phyloP scores from a whole-genome alignment of 441 rosid genomes.

The Corymbia calophylla region DNA sequence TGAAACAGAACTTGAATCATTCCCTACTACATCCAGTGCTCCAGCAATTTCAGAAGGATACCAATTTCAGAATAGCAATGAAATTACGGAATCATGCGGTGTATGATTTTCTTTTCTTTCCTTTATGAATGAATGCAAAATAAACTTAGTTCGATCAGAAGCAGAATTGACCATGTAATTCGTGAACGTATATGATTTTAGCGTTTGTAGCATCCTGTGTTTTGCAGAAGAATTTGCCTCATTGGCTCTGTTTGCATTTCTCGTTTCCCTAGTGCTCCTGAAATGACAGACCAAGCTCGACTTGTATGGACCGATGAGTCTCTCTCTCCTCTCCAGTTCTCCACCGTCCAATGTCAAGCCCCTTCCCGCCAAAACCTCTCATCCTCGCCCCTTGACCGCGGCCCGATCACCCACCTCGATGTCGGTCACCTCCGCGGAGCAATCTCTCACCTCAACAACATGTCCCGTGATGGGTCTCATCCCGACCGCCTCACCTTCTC shows the following conservation, averaged over 20 bases:
- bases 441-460: constrained; percentile 32
- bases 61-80: background rate
- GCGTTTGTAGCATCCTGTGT: background rate
- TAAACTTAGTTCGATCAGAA: background rate
- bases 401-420: constrained; percentile 32
- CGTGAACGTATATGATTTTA: background rate
- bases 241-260: background rate
- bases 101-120: background rate
- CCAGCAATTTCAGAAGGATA: background rate
- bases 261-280: background rate
- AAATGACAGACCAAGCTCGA: background rate
- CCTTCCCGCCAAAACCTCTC: background rate
- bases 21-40: background rate
- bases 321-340: background rate
- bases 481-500: constrained; percentile 36
- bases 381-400: constrained; percentile 7
- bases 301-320: background rate
- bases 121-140: background rate
- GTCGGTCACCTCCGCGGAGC: constrained; percentile 41
- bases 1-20: background rate
- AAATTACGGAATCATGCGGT: fast-evolving
- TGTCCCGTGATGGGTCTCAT: constrained; percentile 5
- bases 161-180: background rate
- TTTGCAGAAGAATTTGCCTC: background rate
- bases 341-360: background rate